Conservation (phyloP, 2,329 filamentous ascomycete genomes). For the Parastagonospora avenae region DNA sequence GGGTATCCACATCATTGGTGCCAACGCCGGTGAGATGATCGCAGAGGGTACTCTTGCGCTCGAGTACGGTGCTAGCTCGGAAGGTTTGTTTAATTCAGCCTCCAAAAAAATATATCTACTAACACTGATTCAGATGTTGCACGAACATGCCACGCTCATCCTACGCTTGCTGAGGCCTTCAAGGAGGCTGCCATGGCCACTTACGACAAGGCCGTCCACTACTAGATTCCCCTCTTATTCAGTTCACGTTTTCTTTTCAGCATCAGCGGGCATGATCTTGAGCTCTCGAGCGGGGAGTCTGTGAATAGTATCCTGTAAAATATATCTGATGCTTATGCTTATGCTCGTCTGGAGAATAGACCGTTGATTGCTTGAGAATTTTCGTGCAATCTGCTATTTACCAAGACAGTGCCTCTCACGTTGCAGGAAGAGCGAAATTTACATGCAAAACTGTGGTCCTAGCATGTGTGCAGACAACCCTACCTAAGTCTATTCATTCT, state of each 20-base stretch:
- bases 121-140: conserved; percentile 40
- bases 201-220: conserved; percentile 94
- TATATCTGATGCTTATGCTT: conserved; percentile 38
- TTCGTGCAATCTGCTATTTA: background rate
- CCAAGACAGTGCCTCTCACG: no score
- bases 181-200: conserved; percentile 99
- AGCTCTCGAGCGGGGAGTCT: conserved; percentile 44
- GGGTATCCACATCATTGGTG: conserved; percentile 93
- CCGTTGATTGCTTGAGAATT: background rate
- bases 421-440: no score
- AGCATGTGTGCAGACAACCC: no score
- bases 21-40: conserved; percentile 99
- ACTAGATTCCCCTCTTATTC: conserved; percentile 56
- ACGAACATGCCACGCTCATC: conserved; percentile 94
- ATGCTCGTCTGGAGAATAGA: conserved; percentile 20
- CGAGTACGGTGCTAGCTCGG: conserved; percentile 93
- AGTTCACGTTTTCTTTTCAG: conserved; percentile 32
- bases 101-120: conserved; percentile 7
- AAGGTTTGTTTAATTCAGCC: conserved; percentile 68
- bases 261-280: conserved; percentile 43
- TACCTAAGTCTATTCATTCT: no score
- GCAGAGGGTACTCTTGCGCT: conserved; percentile 93
- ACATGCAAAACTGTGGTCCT: no score
- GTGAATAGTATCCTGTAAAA: conserved; percentile 49
- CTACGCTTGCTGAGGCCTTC: conserved; percentile 94